Evolutionary conservation across 768 basidiomycete genomes (phyloP), one percentile per base, ranked within the genome.

Genomic region (Lactarius sanguifluus): DNA sequence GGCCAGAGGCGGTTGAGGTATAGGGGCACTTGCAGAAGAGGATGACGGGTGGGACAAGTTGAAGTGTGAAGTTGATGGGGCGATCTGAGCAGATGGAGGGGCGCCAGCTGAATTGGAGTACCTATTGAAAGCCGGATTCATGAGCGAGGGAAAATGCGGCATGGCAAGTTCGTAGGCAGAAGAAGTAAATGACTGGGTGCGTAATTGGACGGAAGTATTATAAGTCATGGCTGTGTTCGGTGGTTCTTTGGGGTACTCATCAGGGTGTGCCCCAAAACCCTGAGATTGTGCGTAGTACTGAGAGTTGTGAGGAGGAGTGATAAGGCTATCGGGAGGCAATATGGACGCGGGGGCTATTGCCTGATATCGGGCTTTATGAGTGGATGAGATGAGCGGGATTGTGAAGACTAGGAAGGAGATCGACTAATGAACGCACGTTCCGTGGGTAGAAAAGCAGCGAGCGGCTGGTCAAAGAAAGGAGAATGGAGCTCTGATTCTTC

Each of bases 401-500:
- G 57, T 58, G 58, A 61, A 59, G 23, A 40, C 56, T 32, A 7
- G 23, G 55, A 25, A 62, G 50, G 34, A 64, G 66, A 62, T 62
- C 62, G 64, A 61, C 38, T 75, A 73, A 71, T 73, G 71, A 59
- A 73, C 77, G 65, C 71, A 78, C 77, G 71, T 64, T 75, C 71
- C 18, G n/a, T 64, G 32, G 65, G 66, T 52, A 72, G 71, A 68
- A 75, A 69, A 71, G 70, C 72, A 72, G 76, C 77, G 74, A 80
- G 79, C 73, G 80, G 78, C 72, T 79, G 78, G 78, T 86, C 83
- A 77, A 88, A 87, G 61, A 86, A 82, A 70, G 90, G 89, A 2
- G 90, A 90, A 72, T 89, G 88, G 28, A 91, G 77, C 67, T 87
- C 89, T 61, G 89, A 90, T 73, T 87, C 85, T 72, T 90, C 89